Conservation (phyloP, 441 rosid genomes). For the Gossypium gossypioides region DNA sequence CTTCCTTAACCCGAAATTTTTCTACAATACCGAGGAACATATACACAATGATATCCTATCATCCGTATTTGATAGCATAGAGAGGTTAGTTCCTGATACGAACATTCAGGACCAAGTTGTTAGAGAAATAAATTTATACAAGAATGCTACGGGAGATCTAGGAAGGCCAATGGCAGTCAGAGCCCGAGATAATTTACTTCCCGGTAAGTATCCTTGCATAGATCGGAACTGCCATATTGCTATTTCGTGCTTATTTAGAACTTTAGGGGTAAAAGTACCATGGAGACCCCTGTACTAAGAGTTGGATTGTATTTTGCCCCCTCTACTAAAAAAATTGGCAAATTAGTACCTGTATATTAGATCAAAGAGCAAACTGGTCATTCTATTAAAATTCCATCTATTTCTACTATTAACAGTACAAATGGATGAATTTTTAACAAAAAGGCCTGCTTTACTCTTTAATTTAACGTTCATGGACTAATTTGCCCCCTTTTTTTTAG, state of each 20-base stretch:
- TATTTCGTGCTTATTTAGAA: background rate
- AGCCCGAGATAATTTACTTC: slow-evolving; percentile 69
- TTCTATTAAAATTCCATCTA: no score
- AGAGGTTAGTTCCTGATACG: slow-evolving; percentile 63
- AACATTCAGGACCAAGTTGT: slow-evolving; percentile 63
- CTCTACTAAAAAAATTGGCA: no score
- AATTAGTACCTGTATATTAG: no score
- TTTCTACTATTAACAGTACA: no score
- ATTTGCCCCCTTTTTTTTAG: no score
- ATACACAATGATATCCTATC: slow-evolving; percentile 52
- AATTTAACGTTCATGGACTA: no score
- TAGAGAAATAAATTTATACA: slow-evolving; percentile 61
- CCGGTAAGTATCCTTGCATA: slow-evolving; percentile 39
- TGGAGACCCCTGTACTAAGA: no score
- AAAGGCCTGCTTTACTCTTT: no score
- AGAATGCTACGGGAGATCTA: slow-evolving; percentile 69
- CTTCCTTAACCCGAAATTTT: slow-evolving; percentile 83
- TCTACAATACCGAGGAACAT: slow-evolving; percentile 58
- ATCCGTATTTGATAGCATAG: slow-evolving; percentile 74
- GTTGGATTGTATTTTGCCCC: no score
- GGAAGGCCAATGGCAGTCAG: slow-evolving; percentile 80
- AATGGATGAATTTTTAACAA: no score
- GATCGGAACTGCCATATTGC: background rate
- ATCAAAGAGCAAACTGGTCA: no score
- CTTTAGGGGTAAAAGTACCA: no score